Evolutionary conservation across 208 protist genomes (phyloP), one percentile per base, ranked within the genome.

Genomic region (Crithidia fasciculata): DNA sequence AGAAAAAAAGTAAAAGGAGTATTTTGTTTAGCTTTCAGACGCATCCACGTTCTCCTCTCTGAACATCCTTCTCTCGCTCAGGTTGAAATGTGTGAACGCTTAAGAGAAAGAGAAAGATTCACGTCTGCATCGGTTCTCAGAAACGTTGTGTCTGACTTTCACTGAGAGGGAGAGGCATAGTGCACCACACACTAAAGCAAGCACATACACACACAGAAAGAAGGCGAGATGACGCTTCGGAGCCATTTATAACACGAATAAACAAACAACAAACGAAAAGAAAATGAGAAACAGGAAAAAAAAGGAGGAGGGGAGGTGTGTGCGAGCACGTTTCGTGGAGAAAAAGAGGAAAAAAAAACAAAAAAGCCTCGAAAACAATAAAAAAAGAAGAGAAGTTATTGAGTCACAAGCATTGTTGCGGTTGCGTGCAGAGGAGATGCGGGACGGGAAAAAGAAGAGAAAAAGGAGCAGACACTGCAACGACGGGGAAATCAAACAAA

Each of bases 261-360:
- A 28, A 28, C 28, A 28, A 28, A 19, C 5, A 63, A 63, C 8
- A 12, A 36, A 8, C 16, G 0, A 10, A 63, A 63, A 2, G 16
- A 28, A 5, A 41, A 58, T 40, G 19, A 58, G 6, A 36, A 5
- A 47, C 8, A 50, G 50, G 37, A 61, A 61, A 12, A 4, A 61
- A 10, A 44, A 43, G 28, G 18, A 69, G 18, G 47, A 53, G 36
- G 39, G 54, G 36, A 72, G 40, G 18, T 13, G 18, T 44, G 56
- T 43, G 37, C 6, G 37, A 15, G 39, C 13, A 63, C 28, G 28
- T 28, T 28, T 28, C 28, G 28, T 28, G 28, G 28, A 53, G 36
- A 18, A 56, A 56, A 67, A 67, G 19, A 67, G n/a, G n/a, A 56
- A 67, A 56, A 52, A n/a, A 43, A 67, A 55, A 41, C 53, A 44